Evolutionary conservation across 164 flowering plant species (phyloP).

Genomic region (Vitis rupestris): DNA sequence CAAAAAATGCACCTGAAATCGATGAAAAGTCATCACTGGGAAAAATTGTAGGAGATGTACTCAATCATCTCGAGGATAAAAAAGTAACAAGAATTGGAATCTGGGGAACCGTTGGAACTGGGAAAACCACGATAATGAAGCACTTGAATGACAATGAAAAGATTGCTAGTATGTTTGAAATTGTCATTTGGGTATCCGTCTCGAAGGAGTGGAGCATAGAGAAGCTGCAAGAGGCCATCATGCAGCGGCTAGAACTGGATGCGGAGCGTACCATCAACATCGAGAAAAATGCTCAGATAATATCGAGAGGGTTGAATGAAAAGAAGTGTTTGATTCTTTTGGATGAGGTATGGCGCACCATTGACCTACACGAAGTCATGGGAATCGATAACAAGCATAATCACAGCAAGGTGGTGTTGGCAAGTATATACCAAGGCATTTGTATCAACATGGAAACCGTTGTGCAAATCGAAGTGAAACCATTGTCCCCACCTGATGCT

Average conservation of each 20-base stretch:
- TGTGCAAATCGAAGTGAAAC: slow-evolving; percentile 8
- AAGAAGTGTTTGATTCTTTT: slow-evolving; percentile 29
- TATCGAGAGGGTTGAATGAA: slow-evolving; percentile 1
- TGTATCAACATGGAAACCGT: slow-evolving; percentile 9
- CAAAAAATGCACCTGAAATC: background rate
- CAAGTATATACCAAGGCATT: slow-evolving; percentile 11
- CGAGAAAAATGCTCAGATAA: background rate
- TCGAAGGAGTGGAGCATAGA: slow-evolving; percentile 6
- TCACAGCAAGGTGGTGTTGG: slow-evolving; percentile 20
- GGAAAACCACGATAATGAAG: slow-evolving; percentile 28
- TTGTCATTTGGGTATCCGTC: slow-evolving; percentile 26
- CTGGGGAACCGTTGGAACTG: slow-evolving; percentile 25
- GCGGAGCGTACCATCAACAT: background rate
- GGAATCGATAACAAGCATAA: slow-evolving; percentile 10
- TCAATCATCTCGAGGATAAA: slow-evolving; percentile 3
- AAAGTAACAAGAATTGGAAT: slow-evolving; percentile 16
- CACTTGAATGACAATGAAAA: slow-evolving; percentile 10
- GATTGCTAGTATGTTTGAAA: slow-evolving; percentile 16
- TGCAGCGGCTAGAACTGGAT: slow-evolving; percentile 8
- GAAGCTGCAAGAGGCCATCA: slow-evolving; percentile 12
- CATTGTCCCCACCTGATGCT: slow-evolving; percentile 17
- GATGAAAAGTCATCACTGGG: background rate
- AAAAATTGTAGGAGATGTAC: slow-evolving; percentile 2
- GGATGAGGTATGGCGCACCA: slow-evolving; percentile 18
- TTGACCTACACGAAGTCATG: slow-evolving; percentile 11